Evolutionary conservation across 2,329 filamentous ascomycete species (phyloP), one percentile per base, ranked within the genome.

Genomic region (Magnaporthiopsis incrustans): DNA sequence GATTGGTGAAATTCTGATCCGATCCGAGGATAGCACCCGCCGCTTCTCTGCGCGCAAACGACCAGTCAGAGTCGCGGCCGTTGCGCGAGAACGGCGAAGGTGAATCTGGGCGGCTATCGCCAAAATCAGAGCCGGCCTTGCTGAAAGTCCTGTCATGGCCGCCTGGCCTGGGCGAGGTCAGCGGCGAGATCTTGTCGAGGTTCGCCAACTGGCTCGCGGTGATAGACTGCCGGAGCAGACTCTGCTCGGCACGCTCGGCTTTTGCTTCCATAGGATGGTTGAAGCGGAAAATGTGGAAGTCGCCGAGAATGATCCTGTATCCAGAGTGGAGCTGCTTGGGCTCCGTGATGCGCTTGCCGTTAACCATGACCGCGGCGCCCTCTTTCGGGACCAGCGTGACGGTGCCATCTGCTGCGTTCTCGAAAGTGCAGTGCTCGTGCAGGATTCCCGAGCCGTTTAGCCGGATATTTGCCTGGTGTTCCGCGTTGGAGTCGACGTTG

Each of bases 281-380:
- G 80, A 99, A 99, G 64, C 95, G 85, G 78, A 99, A 98, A 66
- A 99, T 99, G 75, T 99, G 95, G 70, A 99, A 99, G 75, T 99
- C 95, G 57, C 95, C 95, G 12, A 99, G 81, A 67, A 99, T 99
- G 63, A 99, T 90, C 67, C 95, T 89, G 74, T 93, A 97, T 7
- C 95, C 95, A 71, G 93, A 97, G 72, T 93, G 89, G 58, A 99
- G 81, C 68, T 92, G 86, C 68, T 89, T 92, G 1, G 93, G 88
- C 71, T 93, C 92, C 63, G 92, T 87, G 63, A 98, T 90, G 25
- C 93, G 89, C 68, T 94, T 85, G 65, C 95, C 95, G 71, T 99
- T 99, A 63, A 99, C 92, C 95, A 99, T 99, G 65, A 99, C 91
- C 14, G 93, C 92, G 1, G 95, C 95, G n/a, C 91, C 92, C 70